Percentiles rank a stretch among this genome's conserved stretches.
Evolutionary conservation across 2,329 filamentous ascomycete species (phyloP).

Genomic region (Chrysoporthe puriensis): DNA sequence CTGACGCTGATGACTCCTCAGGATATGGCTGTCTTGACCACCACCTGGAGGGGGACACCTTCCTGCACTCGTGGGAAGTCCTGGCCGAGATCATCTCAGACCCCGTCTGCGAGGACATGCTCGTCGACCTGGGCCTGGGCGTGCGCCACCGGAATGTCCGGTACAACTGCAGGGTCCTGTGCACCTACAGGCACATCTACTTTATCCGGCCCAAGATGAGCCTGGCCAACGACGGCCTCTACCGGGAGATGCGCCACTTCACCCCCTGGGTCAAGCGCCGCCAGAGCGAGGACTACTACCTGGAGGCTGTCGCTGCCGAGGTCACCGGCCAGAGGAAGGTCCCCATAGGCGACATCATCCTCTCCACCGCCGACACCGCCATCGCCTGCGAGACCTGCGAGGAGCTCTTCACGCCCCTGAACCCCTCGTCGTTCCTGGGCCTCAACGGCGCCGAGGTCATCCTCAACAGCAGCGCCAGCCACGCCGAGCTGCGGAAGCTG

Average conservation of each 20-base stretch:
- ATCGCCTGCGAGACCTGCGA: conserved; percentile 47
- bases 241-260: conserved; percentile 46
- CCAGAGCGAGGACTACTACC: conserved; percentile 43
- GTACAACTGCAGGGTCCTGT: conserved; percentile 44
- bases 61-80: conserved; percentile 32
- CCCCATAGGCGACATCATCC: conserved; percentile 46
- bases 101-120: conserved; percentile 31
- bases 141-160: conserved; percentile 40
- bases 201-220: conserved; percentile 36
- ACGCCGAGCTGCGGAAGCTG: conserved; percentile 66
- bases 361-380: conserved; percentile 45
- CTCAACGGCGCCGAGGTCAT: conserved; percentile 34
- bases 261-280: conserved; percentile 44
- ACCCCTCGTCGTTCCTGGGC: conserved; percentile 30
- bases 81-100: conserved; percentile 32
- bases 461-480: conserved; percentile 39
- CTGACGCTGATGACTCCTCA: background rate
- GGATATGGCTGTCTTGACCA: conserved; percentile 41
- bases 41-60: conserved; percentile 34
- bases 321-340: conserved; percentile 41
- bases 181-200: conserved; percentile 36
- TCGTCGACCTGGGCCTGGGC: conserved; percentile 31
- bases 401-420: conserved; percentile 39
- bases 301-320: conserved; percentile 38
- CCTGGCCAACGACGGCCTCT: conserved; percentile 43